Conservation (phyloP, 352 stramenopile genomes). For the Aphanomyces invadans region DNA sequence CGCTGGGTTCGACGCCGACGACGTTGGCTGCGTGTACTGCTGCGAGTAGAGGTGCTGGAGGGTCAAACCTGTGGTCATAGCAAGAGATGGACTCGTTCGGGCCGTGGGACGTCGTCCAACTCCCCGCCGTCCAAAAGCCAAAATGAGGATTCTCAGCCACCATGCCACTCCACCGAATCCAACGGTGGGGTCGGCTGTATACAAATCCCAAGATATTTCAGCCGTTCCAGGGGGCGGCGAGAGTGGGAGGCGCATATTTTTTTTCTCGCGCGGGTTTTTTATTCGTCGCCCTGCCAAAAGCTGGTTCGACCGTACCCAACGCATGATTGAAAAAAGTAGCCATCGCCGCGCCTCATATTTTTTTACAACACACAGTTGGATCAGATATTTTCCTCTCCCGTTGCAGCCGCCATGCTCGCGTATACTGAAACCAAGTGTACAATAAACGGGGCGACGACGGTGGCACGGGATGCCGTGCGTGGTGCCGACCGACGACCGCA, state of each 20-base stretch:
- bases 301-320: neutral
- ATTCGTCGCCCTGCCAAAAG: no score
- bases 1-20: neutral
- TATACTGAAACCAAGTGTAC: neutral
- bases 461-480: neutral
- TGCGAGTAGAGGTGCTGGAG: constrained; percentile 20
- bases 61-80: constrained; percentile 23
- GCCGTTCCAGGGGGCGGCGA: neutral
- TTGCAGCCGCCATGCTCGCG: neutral
- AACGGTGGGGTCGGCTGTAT: neutral
- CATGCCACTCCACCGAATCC: constrained; percentile 12
- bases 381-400: constrained; percentile 24
- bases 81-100: constrained; percentile 15
- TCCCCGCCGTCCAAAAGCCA: constrained; percentile 18
- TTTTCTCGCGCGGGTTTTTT: no score
- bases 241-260: constrained; percentile 5
- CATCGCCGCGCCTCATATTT: constrained; percentile 7
- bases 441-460: neutral
- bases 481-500: neutral
- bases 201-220: neutral
- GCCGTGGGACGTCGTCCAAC: constrained; percentile 16
- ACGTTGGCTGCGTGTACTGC: constrained; percentile 2
- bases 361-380: constrained; percentile 17
- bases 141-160: constrained; percentile 23
- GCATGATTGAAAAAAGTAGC: constrained; percentile 2